phyloP scores from a whole-genome alignment of 2,329 filamentous ascomycete species.

The Pseudogymnoascus sp. region DNA sequence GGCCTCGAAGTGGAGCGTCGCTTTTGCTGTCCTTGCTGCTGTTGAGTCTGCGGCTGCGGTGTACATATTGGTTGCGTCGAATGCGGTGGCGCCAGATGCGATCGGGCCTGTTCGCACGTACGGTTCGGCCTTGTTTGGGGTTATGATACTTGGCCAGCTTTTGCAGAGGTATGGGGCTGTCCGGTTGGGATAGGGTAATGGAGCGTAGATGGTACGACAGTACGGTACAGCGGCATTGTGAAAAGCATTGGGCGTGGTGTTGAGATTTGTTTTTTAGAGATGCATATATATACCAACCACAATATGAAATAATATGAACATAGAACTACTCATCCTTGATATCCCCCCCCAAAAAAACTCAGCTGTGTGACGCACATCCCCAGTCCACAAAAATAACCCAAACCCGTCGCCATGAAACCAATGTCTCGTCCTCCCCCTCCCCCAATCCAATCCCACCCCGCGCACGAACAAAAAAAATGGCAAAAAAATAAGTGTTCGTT shows the following conservation, averaged over 20 bases:
- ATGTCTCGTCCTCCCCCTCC: background rate
- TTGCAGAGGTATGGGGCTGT: background rate
- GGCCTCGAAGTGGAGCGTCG: background rate
- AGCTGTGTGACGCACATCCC: background rate
- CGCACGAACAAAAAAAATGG: background rate
- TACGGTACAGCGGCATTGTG: background rate
- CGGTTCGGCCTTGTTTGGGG: background rate
- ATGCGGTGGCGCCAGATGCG: background rate
- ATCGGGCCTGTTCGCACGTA: background rate
- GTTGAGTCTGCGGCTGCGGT: background rate
- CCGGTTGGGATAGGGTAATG: background rate
- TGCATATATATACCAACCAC: background rate
- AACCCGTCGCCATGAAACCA: background rate
- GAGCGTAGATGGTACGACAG: background rate
- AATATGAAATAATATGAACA: slow-evolving; percentile 3
- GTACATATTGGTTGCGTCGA: background rate
- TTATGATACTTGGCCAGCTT: background rate
- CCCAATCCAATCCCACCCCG: background rate
- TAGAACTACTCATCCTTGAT: no score
- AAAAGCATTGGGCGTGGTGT: background rate
- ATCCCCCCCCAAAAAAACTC: no score
- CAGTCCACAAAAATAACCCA: background rate
- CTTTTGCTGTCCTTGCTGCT: background rate
- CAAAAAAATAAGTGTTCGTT: slow-evolving; percentile 13
- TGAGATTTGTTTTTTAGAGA: slow-evolving; percentile 6